Base-by-base conservation (phyloP, 2,329 filamentous ascomycete genomes). In the Anthostomella pinea region DNA sequence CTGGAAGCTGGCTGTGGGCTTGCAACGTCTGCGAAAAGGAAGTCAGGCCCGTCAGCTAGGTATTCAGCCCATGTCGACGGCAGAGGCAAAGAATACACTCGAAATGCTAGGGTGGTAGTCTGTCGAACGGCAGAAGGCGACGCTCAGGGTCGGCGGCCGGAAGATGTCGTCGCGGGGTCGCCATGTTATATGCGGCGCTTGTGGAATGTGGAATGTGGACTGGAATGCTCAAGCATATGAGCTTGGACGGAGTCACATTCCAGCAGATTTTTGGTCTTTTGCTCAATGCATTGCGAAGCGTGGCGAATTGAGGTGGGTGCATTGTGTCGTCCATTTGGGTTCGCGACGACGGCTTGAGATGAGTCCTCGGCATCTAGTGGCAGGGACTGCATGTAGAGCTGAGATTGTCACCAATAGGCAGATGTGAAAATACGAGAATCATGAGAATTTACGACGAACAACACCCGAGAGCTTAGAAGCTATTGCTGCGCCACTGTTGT, bases 1-100 rank as follows among this genome's bases (percentile, higher is more conserved):
- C 18, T 85, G 81, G 81, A 85, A 85, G 69, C 66, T 85, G 16
- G 70, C 77, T 1, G 65, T 75, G 22, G 80, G 77, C 2, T 56
- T 85, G 49, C 76, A 81, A 57, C 69, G 75, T 28, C 60, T 85
- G 50, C 66, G 79, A 34, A 71, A 72, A 35, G 80, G 81, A 5
- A 74, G 73, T 3, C 78, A 81, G 57, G 75, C 74, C 20, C 67
- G 77, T 35, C 72, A 76, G 39, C 64, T 84, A 29, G 77, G 75
- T 5, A 71, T 84, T 20, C 70, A 73, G 38, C 69, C 71, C 28
- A 73, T 84, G 66, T 65, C 70, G 30, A 61, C 65, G 8, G 52
- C 65, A 11, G 81, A 84, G 51, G 71, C 75, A 8, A 70, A 70
- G 48, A 67, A 59, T 13, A 71, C 73, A 19, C 60, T 84, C 41